phyloP scores from a whole-genome alignment of 176 grass and related monocot genomes.

The Microstegium vimineum region DNA sequence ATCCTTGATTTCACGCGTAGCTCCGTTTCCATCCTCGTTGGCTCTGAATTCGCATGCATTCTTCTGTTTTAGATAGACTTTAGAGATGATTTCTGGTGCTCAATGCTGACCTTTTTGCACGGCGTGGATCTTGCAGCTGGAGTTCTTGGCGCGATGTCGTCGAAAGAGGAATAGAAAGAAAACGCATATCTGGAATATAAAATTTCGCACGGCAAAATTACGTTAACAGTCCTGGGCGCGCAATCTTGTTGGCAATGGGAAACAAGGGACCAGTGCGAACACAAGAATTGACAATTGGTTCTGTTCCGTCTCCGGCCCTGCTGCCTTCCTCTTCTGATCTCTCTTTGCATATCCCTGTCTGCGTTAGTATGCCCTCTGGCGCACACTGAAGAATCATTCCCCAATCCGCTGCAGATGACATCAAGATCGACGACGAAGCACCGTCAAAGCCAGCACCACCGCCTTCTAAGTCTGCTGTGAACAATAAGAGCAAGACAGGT shows the following conservation, averaged over 20 bases:
- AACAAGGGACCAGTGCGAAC: not conserved
- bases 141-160: constrained; percentile 39
- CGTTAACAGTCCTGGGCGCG: constrained; percentile 3
- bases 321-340: not conserved
- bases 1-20: not conserved
- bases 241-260: constrained; percentile 27
- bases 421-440: constrained; percentile 54
- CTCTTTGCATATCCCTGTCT: not conserved
- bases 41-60: constrained; percentile 41
- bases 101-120: not conserved
- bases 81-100: constrained; percentile 29
- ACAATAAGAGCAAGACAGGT: constrained; percentile 47
- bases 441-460: constrained; percentile 22
- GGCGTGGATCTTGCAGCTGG: not conserved
- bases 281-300: constrained; percentile 51
- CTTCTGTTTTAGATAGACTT: constrained; percentile 1
- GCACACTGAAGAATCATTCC: not conserved
- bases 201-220: not conserved
- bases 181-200: constrained; percentile 11
- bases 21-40: not conserved
- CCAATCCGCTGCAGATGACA: constrained; percentile 55
- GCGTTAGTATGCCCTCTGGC: not conserved
- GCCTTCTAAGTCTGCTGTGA: constrained; percentile 23
- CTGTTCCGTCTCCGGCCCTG: not conserved
- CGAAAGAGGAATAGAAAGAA: constrained; percentile 22